Evolutionary conservation across 148 eudicot species (phyloP).

Genomic region (Linanthus parryae): DNA sequence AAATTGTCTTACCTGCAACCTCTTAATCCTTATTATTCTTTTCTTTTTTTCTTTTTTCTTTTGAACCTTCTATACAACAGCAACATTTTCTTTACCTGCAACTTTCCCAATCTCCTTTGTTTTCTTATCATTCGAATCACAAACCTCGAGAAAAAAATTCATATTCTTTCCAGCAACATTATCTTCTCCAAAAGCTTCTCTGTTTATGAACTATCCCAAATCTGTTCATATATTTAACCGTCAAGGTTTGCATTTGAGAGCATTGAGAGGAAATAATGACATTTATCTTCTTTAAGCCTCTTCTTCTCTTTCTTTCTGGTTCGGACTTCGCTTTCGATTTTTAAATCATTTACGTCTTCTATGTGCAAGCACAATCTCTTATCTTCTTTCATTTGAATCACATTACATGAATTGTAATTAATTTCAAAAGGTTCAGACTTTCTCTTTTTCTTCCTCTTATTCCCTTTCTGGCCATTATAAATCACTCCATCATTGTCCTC

Average conservation of each 20-base stretch:
- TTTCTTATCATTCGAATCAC: background rate
- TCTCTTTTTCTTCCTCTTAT: background rate
- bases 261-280: background rate
- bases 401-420: background rate
- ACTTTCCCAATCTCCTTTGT: background rate
- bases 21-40: conserved; percentile 1
- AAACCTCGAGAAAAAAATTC: background rate
- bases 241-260: background rate
- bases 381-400: background rate
- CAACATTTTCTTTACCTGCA: background rate
- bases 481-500: background rate
- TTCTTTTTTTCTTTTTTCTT: conserved; percentile 5
- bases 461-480: no score
- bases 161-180: no score
- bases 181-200: no score
- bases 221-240: no score
- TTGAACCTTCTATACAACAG: background rate
- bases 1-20: no score
- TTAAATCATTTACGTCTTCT: background rate
- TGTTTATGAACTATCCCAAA: no score
- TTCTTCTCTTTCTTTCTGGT: background rate
- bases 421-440: background rate
- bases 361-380: background rate
- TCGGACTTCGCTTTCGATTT: background rate
- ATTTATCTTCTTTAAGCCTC: background rate